Conservation (phyloP, 2,329 filamentous ascomycete genomes). For the Zalaria obscura region DNA sequence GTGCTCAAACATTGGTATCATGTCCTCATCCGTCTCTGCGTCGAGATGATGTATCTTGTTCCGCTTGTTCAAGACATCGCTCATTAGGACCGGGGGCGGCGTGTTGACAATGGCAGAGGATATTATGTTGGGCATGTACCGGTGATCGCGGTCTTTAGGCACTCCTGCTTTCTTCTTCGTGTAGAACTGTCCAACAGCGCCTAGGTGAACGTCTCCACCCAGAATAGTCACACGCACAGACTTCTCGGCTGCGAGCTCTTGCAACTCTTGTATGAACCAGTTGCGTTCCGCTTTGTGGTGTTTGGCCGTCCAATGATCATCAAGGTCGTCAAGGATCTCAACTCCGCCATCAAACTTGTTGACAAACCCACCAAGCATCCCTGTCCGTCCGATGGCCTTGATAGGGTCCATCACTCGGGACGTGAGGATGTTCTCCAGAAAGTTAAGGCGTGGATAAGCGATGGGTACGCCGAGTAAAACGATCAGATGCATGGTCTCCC, state of each 20-base stretch:
- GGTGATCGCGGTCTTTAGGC: slow-evolving; percentile 78
- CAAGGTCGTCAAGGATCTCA: slow-evolving; percentile 80
- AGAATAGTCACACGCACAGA: slow-evolving; percentile 85
- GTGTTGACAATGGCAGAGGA: slow-evolving; percentile 90
- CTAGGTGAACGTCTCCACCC: slow-evolving; percentile 87
- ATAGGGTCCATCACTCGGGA: slow-evolving; percentile 76
- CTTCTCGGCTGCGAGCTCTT: slow-evolving; percentile 85
- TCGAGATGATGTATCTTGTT: slow-evolving; percentile 61
- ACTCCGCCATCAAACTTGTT: slow-evolving; percentile 87
- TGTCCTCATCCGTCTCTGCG: slow-evolving; percentile 72
- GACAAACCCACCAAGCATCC: slow-evolving; percentile 63
- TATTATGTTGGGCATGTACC: slow-evolving; percentile 94
- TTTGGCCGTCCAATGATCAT: slow-evolving; percentile 96
- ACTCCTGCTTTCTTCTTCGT: slow-evolving; percentile 66
- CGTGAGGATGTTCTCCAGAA: slow-evolving; percentile 57
- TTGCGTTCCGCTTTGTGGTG: slow-evolving; percentile 85
- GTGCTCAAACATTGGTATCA: slow-evolving; percentile 84
- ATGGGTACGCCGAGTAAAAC: slow-evolving; percentile 65
- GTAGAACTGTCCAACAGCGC: slow-evolving; percentile 87
- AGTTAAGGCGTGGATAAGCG: slow-evolving; percentile 33
- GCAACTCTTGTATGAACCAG: slow-evolving; percentile 76
- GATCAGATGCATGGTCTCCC: slow-evolving; percentile 77
- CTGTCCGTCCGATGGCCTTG: slow-evolving; percentile 73
- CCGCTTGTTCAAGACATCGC: slow-evolving; percentile 82
- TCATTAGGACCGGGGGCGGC: slow-evolving; percentile 74